phyloP scores from a whole-genome alignment of 495 filamentous ascomycete species.

The Trichoderma orchidacearum region DNA sequence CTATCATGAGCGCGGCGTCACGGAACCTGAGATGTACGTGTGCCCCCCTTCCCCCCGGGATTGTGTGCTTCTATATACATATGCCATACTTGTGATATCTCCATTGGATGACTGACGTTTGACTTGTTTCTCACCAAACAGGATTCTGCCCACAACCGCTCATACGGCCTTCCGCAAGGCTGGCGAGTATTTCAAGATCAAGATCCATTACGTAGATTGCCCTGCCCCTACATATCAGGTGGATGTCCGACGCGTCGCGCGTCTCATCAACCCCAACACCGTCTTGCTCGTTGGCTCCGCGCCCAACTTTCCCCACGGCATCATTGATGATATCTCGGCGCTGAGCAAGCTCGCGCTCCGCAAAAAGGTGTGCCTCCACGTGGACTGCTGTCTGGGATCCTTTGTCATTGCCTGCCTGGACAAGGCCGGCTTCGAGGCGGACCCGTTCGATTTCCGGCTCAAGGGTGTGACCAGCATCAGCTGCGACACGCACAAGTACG shows the following conservation, averaged over 20 bases:
- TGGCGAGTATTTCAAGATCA: conserved; percentile 87
- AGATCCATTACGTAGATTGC: conserved; percentile 78
- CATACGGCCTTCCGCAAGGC: conserved; percentile 97
- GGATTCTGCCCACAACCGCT: conserved; percentile 86
- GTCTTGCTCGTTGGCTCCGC: conserved; percentile 88
- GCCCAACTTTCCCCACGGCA: conserved; percentile 95
- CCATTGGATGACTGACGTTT: not conserved
- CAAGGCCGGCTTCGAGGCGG: conserved; percentile 76
- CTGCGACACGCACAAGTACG: conserved; percentile 98
- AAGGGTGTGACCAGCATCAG: conserved; percentile 89
- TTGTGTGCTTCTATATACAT: not conserved
- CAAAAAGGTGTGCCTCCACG: conserved; percentile 75
- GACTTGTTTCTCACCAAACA: too few relatives aligned
- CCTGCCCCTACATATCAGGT: conserved; percentile 78
- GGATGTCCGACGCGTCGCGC: conserved; percentile 57
- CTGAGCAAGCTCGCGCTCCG: conserved; percentile 74
- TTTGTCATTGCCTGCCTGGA: conserved; percentile 88
- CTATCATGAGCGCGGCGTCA: conserved; percentile 67
- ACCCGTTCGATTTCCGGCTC: conserved; percentile 85
- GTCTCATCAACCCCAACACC: conserved; percentile 93
- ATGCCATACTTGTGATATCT: conserved; percentile 1
- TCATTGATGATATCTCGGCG: conserved; percentile 84
- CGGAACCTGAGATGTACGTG: conserved; percentile 84
- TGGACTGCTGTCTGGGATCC: conserved; percentile 93
- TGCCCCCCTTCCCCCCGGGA: not conserved